phyloP scores from a whole-genome alignment of 108 stramenopile genomes.

The Nitzschia palea region DNA sequence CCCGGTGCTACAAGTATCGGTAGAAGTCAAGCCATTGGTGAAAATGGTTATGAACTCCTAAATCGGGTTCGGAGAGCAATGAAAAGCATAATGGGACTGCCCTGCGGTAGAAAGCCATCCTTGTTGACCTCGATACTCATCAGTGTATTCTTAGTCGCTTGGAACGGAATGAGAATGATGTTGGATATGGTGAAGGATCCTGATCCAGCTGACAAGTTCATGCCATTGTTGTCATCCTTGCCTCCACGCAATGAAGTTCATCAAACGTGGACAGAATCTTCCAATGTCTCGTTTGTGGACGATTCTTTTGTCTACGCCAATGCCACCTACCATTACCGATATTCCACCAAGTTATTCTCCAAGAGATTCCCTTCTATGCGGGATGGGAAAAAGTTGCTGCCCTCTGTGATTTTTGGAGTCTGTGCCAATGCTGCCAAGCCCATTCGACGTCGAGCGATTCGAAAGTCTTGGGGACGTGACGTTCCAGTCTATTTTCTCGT shows the following conservation, averaged over 20 bases:
- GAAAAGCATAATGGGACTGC: too few species aligned
- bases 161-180: too few species aligned
- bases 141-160: too few species aligned
- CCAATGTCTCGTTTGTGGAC: background rate
- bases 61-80: too few species aligned
- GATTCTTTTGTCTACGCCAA: conserved; percentile 11
- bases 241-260: background rate
- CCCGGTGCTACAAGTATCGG: too few species aligned
- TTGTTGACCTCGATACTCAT: too few species aligned
- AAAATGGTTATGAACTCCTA: too few species aligned
- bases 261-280: background rate
- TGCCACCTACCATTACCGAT: conserved; percentile 5
- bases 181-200: too few species aligned
- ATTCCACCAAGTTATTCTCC: conserved; percentile 3
- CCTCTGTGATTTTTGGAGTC: conserved; percentile 1
- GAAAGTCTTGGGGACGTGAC: conserved; percentile 19
- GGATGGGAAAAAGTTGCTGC: background rate
- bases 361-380: background rate
- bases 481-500: conserved; percentile 9
- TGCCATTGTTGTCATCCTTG: conserved; percentile 3
- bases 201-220: too few species aligned
- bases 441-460: conserved; percentile 2
- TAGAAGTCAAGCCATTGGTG: too few species aligned
- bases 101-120: too few species aligned
- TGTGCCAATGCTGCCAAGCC: conserved; percentile 12